Percentiles rank a stretch among this genome's conserved stretches.
phyloP scores from a whole-genome alignment of 176 grass and related monocot species.

The Coix lacrymajobi region DNA sequence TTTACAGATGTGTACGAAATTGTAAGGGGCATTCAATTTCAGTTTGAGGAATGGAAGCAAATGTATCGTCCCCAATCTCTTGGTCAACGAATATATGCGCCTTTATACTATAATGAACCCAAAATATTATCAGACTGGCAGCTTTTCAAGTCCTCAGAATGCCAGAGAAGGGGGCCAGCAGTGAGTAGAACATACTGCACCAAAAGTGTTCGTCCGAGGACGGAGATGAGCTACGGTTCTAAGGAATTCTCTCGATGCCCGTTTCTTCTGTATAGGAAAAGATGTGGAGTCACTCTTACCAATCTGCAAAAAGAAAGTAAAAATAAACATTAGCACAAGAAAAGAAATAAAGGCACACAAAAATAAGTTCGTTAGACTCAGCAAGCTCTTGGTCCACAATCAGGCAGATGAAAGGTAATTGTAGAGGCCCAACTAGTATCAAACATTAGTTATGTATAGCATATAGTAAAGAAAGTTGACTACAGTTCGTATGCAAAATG shows the following conservation, averaged over 20 bases:
- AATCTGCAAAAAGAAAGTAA: conserved; percentile 57
- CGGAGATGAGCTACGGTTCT: conserved; percentile 91
- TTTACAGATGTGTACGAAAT: background rate
- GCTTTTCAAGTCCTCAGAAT: background rate
- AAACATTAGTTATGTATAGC: background rate
- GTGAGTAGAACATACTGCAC: conserved; percentile 58
- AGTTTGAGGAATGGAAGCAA: background rate
- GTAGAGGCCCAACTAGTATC: background rate
- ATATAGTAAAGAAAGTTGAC: background rate
- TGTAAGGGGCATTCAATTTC: background rate
- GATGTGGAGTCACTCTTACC: conserved; percentile 79
- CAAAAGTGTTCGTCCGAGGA: conserved; percentile 98
- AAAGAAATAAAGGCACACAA: background rate
- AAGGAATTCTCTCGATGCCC: conserved; percentile 84
- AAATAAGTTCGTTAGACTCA: background rate
- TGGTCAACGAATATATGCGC: conserved; percentile 6
- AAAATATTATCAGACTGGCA: background rate
- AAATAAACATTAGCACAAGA: conserved; percentile 14
- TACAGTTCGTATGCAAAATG: background rate
- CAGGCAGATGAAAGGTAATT: background rate
- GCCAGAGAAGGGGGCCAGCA: background rate
- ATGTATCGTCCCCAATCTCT: background rate
- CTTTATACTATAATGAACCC: background rate
- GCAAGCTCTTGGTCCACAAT: background rate
- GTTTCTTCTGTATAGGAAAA: conserved; percentile 98